Base-by-base conservation (phyloP, 306 rosid genomes). In the Fagus crenata region DNA sequence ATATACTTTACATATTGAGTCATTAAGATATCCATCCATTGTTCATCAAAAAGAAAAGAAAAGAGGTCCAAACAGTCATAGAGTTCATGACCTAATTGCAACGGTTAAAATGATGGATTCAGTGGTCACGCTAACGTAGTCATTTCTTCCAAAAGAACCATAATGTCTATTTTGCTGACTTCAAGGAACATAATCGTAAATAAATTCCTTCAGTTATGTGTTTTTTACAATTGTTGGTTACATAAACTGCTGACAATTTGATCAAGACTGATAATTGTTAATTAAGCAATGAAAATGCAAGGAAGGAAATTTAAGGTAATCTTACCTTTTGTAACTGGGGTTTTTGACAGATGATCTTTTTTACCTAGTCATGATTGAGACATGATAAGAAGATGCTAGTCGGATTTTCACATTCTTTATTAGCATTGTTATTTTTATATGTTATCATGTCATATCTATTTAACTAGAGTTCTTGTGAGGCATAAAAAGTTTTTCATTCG, bases 71-170 rank as follows among this genome's bases (percentile, higher is more conserved):
- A 46, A 53, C 42, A 22, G 22, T 13, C 71, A 58, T 70, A 35
- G 71, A 58, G 53, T 55, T 71, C 76, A 49, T 77, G 61, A 6
- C 40, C 81, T 49, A 56, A 78, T 32, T 59, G 42, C 76, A 46
- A 53, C 64, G 18, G 73, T 78, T 6, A 35, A 9, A 78, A 71
- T 22, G 71, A 1, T 15, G 6, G 49, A 35, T 69, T 77, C 43
- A 36, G 22, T 49, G 31, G 65, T 61, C 4, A 53, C 5, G 58
- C 32, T n/a, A 53, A 33, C 49, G 13, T 18, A 18, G 15, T 9
- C 33, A 7, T 15, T 78, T 49, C 31, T 67, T 36, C 69, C 22
- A 35, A 63, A 63, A 63, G 71, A 36, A 15, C 71, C 70, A 17
- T 22, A 65, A 17, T 8, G 49, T 36, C 7, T 65, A 14, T 36